These are phyloP conservation scores for Albatrellus sp. DNA, from an alignment of 1,284 basidiomycete genomes.

Conservation along the genomic window DNA sequence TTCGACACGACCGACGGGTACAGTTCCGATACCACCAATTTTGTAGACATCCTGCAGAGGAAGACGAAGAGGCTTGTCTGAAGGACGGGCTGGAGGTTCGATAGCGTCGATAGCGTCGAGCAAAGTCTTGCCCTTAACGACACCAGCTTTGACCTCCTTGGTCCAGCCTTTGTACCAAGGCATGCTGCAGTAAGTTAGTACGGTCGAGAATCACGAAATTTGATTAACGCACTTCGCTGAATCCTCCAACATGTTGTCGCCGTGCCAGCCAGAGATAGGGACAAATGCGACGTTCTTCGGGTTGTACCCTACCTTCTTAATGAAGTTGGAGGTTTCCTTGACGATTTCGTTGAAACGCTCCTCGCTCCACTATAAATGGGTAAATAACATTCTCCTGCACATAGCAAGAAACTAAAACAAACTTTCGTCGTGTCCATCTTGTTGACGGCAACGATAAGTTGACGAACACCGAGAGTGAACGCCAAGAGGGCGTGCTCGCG, in stretches of 20 bases:
- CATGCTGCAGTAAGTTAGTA: constrained; percentile 55
- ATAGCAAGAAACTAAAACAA: constrained; percentile 10
- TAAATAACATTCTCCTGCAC: constrained; percentile 11
- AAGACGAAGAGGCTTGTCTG: constrained; percentile 99
- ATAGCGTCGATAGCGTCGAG: constrained; percentile 99
- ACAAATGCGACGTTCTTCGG: constrained; percentile 98
- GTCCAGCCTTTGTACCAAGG: constrained; percentile 99
- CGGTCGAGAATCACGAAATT: constrained; percentile 7
- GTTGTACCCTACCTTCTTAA: constrained; percentile 99
- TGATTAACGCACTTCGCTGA: constrained; percentile 62
- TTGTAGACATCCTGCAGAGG: constrained; percentile 99
- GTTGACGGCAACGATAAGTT: constrained; percentile 99
- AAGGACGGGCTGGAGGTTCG: constrained; percentile 92
- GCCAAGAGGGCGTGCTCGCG: constrained; percentile 99
- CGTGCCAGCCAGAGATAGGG: constrained; percentile 99
- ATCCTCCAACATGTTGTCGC: constrained; percentile 99
- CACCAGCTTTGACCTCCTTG: constrained; percentile 91
- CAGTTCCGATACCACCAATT: constrained; percentile 99
- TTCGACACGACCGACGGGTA: constrained; percentile 99
- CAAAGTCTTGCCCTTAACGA: constrained; percentile 95
- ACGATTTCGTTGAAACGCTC: constrained; percentile 99
- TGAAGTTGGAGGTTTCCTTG: constrained; percentile 98
- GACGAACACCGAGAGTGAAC: constrained; percentile 99
- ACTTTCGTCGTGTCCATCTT: constrained; percentile 99
- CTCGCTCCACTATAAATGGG: constrained; percentile 75